These are phyloP conservation scores for Bullera alba DNA, from an alignment of 768 basidiomycete species.

Conservation along the genomic window DNA sequence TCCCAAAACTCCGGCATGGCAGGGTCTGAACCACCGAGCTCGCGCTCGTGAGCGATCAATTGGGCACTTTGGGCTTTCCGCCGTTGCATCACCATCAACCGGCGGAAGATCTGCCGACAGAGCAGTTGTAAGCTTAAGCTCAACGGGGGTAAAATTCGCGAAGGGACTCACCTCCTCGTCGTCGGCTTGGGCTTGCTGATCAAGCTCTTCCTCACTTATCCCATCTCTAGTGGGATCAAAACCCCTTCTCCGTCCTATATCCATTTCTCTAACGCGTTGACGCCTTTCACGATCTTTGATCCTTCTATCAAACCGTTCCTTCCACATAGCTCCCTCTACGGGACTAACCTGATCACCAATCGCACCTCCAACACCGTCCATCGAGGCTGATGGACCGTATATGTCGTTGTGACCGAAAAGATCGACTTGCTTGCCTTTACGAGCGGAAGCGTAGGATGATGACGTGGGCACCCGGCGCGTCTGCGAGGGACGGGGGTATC, in stretches of 20 bases:
- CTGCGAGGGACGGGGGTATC: too few relatives aligned
- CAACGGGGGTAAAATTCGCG: not conserved
- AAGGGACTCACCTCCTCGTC: conserved; percentile 34
- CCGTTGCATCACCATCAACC: conserved; percentile 28
- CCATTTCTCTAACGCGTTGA: conserved; percentile 9
- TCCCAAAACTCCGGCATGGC: conserved; percentile 35
- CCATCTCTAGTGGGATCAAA: not conserved
- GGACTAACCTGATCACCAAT: too few relatives aligned
- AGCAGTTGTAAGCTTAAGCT: not conserved
- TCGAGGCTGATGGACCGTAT: too few relatives aligned
- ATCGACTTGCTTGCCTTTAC: too few relatives aligned
- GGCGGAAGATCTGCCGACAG: conserved; percentile 25
- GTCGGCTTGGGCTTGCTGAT: conserved; percentile 31
- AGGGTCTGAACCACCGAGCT: conserved; percentile 28
- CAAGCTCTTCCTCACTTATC: conserved; percentile 25
- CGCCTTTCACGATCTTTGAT: conserved; percentile 28
- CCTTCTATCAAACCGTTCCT: conserved; percentile 22
- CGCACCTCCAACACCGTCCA: too few relatives aligned
- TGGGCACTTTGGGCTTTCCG: conserved; percentile 16
- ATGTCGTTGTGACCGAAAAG: too few relatives aligned
- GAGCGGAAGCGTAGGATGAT: too few relatives aligned
- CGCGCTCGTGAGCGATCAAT: conserved; percentile 22
- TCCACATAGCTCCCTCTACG: conserved; percentile 28
- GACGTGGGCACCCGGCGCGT: too few relatives aligned
- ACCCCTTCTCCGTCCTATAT: conserved; percentile 19